These are phyloP conservation scores for Cutaneotrichosporon spelunceum DNA, from an alignment of 1,284 basidiomycete genomes.

Conservation along the genomic window DNA sequence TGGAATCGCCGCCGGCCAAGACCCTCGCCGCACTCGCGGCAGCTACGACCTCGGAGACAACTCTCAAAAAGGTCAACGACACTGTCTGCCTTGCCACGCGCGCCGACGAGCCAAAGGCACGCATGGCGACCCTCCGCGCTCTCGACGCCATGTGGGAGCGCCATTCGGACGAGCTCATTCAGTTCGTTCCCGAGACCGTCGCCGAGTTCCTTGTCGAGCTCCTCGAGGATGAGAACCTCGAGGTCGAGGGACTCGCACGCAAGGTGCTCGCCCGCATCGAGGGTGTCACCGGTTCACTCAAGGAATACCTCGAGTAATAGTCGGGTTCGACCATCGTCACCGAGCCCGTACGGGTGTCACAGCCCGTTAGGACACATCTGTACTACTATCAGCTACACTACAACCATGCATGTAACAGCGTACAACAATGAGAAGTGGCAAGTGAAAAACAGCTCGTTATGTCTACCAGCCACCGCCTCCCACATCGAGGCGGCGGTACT, in stretches of 20 bases:
- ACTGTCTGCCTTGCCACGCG: constrained; percentile 83
- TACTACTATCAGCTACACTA: neutral
- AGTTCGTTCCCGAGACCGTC: constrained; percentile 56
- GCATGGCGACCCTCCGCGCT: constrained; percentile 68
- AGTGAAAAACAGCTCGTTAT: neutral
- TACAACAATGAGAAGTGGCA: neutral
- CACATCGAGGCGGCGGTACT: constrained; percentile 44
- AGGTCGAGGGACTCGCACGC: constrained; percentile 51
- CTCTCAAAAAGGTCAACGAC: constrained; percentile 77
- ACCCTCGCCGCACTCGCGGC: constrained; percentile 59
- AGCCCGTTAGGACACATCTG: constrained; percentile 4
- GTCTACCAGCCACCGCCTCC: constrained; percentile 45
- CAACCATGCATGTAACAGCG: constrained; percentile 12
- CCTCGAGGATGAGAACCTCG: constrained; percentile 54
- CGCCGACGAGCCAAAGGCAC: constrained; percentile 65
- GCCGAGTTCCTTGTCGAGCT: constrained; percentile 55
- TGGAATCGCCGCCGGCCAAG: constrained; percentile 34
- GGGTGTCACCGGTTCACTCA: constrained; percentile 49
- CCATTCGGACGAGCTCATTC: constrained; percentile 60
- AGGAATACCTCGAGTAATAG: constrained; percentile 48
- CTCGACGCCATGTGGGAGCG: constrained; percentile 69
- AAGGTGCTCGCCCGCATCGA: constrained; percentile 53
- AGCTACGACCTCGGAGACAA: constrained; percentile 59
- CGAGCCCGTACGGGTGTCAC: neutral
- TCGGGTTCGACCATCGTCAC: neutral